Evolutionary conservation across 306 rosid species (phyloP).

Genomic region (Canavalia ensiformis): DNA sequence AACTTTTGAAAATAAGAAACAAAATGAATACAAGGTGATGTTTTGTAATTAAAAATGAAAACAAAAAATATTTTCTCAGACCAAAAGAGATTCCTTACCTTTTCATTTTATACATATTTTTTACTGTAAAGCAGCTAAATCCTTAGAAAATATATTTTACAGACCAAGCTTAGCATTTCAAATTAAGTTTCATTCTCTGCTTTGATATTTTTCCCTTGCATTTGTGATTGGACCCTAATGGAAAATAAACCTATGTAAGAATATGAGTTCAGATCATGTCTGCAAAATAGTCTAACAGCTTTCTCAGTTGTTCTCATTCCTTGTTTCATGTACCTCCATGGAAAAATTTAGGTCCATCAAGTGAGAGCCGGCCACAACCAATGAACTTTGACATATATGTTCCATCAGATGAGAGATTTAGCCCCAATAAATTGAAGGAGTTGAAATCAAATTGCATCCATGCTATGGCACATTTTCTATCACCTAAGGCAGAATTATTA

Average conservation of each 20-base stretch:
- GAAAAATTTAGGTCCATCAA: conserved; percentile 54
- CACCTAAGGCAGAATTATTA: conserved; percentile 51
- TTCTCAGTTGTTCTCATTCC: conserved; percentile 2
- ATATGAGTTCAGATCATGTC: background rate
- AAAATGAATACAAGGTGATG: too few relatives aligned
- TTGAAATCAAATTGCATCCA: conserved; percentile 56
- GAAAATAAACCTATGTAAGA: background rate
- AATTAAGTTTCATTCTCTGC: background rate
- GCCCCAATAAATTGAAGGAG: conserved; percentile 63
- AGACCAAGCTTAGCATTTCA: background rate
- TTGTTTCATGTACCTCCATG: conserved; percentile 2
- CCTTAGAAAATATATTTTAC: background rate
- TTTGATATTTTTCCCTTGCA: background rate
- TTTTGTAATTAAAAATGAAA: too few relatives aligned
- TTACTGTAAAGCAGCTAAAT: background rate
- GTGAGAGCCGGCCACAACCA: conserved; percentile 57
- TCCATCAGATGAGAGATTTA: conserved; percentile 73
- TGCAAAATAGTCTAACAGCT: background rate
- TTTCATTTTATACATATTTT: background rate
- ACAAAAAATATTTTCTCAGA: too few relatives aligned
- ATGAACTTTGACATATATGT: conserved; percentile 56
- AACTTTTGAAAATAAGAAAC: too few relatives aligned
- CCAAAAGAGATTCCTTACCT: background rate
- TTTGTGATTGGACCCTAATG: conserved; percentile 5
- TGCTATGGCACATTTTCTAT: conserved; percentile 59